Base-by-base conservation (phyloP, 2,329 filamentous ascomycete genomes). In the Venturia aucupariae region DNA sequence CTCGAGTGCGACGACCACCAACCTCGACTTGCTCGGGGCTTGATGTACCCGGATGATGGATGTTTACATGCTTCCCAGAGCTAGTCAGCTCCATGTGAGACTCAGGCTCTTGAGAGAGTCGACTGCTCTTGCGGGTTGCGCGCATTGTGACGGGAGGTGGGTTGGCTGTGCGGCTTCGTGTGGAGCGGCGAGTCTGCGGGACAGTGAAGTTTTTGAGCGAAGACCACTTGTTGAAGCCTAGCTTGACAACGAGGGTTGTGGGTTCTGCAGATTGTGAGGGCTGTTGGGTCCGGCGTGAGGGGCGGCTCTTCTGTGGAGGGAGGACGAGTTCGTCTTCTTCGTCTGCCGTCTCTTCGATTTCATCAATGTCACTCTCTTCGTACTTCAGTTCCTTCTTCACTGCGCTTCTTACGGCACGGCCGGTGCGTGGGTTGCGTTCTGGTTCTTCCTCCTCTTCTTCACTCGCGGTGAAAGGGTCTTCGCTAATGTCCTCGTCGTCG, bases 51-150 rank as follows among this genome's bases (percentile, higher is more conserved):
- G 79, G 75, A 66, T 83, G 78, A 11, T 85, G 75, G 4, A 83
- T 77, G 63, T 82, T 73, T 65, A 80, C 78, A 71, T 86, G 83
- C 65, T 77, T 81, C 22, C 84, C 84, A 8, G 84, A 86, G 67
- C 83, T 81, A 3, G 84, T 82, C 55, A 87, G 74, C 19, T 81
- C 82, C 57, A 85, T 75, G 17, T 86, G 79, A 41, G 82, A 79
- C 42, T 82, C 80, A 32, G 82, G 79, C 4, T 84, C 82, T 67
- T 84, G 82, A 30, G 81, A 84, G 22, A 84, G 78, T 57, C 85
- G 84, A 70, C 82, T 85, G 67, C 80, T 85, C 67, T 84, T 79
- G 67, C 85, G 77, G 46, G 75, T 76, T 38, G 72, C 73, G 0
- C 68, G 70, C 19, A 70, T 67, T 66, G 61, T 42, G 59, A 60